Conservation (phyloP, 108 stramenopile genomes). For the Parietichytrium sp. region DNA sequence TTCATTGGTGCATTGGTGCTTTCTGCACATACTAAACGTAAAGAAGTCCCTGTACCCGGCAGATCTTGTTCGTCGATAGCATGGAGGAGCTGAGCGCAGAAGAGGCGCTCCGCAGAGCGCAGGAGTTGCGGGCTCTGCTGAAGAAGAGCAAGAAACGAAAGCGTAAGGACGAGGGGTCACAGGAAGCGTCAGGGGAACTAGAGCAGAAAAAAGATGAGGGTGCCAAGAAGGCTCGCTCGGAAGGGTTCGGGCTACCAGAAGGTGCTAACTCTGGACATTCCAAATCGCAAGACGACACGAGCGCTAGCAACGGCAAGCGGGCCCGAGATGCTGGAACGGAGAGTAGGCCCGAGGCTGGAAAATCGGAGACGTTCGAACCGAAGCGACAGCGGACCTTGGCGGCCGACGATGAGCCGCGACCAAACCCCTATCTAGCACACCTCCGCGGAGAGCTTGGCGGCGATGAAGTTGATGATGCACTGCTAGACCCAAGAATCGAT, state of each 20-base stretch:
- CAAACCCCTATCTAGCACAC: not conserved
- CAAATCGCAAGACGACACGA: not conserved
- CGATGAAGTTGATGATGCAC: not conserved
- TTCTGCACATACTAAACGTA: no score
- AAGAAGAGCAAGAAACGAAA: not conserved
- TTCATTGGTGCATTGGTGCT: no score
- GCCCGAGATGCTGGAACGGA: not conserved
- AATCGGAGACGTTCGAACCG: not conserved
- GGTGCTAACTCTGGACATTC: not conserved
- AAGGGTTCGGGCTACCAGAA: not conserved
- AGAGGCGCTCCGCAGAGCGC: constrained; percentile 4
- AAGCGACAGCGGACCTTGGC: not conserved
- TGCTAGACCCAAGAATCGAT: not conserved
- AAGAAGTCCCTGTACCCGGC: no score
- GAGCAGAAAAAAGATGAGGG: no score
- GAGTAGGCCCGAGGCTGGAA: not conserved
- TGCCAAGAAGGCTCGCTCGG: not conserved
- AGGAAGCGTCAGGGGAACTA: no score
- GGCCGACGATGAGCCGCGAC: not conserved
- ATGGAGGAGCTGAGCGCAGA: constrained; percentile 35
- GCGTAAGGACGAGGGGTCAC: not conserved
- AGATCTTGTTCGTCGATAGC: no score
- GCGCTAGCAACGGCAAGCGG: not conserved
- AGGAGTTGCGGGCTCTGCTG: not conserved
- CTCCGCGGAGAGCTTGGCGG: not conserved